Conservation (phyloP, 169 alveolate genomes). For the Eimeria sp. region DNA sequence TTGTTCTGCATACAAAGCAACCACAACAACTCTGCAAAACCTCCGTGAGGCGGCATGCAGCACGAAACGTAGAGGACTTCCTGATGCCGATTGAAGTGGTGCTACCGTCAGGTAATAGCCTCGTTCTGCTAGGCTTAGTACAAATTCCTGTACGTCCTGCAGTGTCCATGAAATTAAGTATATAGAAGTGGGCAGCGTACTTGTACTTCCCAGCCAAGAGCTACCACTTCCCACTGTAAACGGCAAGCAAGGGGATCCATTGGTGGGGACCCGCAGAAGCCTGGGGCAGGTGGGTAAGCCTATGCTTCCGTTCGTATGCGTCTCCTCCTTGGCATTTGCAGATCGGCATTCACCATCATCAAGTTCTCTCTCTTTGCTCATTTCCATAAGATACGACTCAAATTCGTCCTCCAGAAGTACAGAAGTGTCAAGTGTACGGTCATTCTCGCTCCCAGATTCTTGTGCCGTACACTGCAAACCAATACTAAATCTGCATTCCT, state of each 20-base stretch:
- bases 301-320: not conserved
- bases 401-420: conserved; percentile 58
- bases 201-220: not conserved
- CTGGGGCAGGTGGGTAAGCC: conserved; percentile 13
- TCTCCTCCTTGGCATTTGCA: not conserved
- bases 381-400: conserved; percentile 38
- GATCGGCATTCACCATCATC: not conserved
- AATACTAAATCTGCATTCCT: conserved; percentile 39
- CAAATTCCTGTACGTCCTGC: not conserved
- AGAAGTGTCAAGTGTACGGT: conserved; percentile 32
- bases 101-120: not conserved
- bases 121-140: not conserved
- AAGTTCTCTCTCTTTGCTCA: not conserved
- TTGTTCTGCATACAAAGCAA: conserved; percentile 26
- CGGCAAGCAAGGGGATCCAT: conserved; percentile 50
- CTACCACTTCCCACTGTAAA: not conserved
- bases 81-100: not conserved
- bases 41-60: not conserved
- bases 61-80: not conserved
- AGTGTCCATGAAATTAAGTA: not conserved
- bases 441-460: conserved; percentile 55
- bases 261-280: conserved; percentile 70
- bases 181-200: not conserved
- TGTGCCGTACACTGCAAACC: conserved; percentile 61
- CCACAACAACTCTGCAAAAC: not conserved